Evolutionary conservation across 352 stramenopile species (phyloP), one percentile per base, ranked within the genome.

Genomic region (Phytopythium cucurbitacearum): DNA sequence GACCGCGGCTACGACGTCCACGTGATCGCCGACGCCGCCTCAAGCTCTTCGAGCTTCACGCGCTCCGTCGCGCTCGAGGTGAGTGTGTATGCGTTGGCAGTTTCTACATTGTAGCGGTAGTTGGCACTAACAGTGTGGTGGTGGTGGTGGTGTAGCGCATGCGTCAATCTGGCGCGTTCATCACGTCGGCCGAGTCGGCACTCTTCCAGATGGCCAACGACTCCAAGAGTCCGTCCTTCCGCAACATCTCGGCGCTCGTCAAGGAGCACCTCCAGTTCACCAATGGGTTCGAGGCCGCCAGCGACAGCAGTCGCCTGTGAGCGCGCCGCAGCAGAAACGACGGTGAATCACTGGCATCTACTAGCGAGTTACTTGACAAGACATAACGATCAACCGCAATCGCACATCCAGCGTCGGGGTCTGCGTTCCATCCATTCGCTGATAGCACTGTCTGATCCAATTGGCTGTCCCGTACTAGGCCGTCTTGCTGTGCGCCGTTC

Each of bases 1-100:
- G 94, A 97, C 51, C 72, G 91, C 36, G 96, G 94, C n/a, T 97
- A 97, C 53, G 90, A 98, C 53, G 97, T 99, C 7, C 96, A 99
- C 71, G 73, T 99, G 8, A 81, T 99, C 59, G 87, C 88, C 12
- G 97, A 99, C 68, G 96, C 85, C 3, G 91, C 98, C 4, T 98
- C 93, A 38, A 95, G 83, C 67, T 89, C 78, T 28, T 80, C 71
- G 36, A 73, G 77, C 33, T 91, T 89, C 62, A 97, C 98, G 65
- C 86, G 97, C 45, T 80, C 88, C 43, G 85, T 98, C 37, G 96
- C 94, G 4, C 68, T 99, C 4, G 73, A 91, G 62, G 76, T 87
- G 57, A 46, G 60, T 39, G 36, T 37, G 12, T 15, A n/a, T 15
- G 16, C 15, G 35, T n/a, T 46, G 21, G 1, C 48, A 7, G 5